Percentiles rank a stretch among this genome's conserved stretches.
Evolutionary conservation across 1,139 yeast genomes (phyloP).

Genomic region (Nakaseomyces kungkrabaensis): DNA sequence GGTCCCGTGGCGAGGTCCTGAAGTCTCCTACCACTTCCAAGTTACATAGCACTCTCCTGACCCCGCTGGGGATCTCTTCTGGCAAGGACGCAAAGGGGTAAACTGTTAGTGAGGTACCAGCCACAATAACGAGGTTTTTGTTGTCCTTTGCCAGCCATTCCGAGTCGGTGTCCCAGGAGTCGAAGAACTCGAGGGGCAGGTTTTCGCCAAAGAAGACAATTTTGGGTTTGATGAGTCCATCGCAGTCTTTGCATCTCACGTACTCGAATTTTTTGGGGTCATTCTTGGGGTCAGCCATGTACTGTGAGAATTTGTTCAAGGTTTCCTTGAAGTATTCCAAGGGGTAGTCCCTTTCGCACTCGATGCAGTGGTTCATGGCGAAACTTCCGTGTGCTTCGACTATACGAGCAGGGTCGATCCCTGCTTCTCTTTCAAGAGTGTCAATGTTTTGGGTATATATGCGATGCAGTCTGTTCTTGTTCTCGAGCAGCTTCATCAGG

Average conservation of each 20-base stretch:
- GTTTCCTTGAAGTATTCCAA: conserved; percentile 39
- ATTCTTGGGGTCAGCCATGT: conserved; percentile 7
- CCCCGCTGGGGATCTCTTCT: conserved; percentile 40
- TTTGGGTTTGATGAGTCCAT: conserved; percentile 80
- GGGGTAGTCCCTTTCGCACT: conserved; percentile 51
- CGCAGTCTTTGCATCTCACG: conserved; percentile 47
- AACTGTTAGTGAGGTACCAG: conserved; percentile 86
- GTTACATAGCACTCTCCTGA: conserved; percentile 61
- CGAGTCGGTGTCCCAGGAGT: conserved; percentile 55
- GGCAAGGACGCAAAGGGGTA: conserved; percentile 85
- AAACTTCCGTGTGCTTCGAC: conserved; percentile 96
- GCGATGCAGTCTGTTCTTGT: conserved; percentile 49
- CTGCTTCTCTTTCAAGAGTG: conserved; percentile 80
- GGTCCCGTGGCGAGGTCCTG: conserved; percentile 37
- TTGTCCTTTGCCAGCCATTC: conserved; percentile 15
- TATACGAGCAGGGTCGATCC: conserved; percentile 50
- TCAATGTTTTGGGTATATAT: conserved; percentile 91
- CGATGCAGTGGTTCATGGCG: conserved; percentile 73
- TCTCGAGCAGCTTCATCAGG: conserved; percentile 57
- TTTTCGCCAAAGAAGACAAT: conserved; percentile 90
- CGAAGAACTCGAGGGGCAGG: conserved; percentile 60
- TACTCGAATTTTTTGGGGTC: conserved; percentile 29
- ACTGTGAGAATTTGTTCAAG: conserved; percentile 25
- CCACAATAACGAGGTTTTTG: conserved; percentile 57
- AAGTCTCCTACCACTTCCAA: conserved; percentile 72